phyloP scores from a whole-genome alignment of 2,329 filamentous ascomycete species.

The Dryadomyces quercus-mongolicae region DNA sequence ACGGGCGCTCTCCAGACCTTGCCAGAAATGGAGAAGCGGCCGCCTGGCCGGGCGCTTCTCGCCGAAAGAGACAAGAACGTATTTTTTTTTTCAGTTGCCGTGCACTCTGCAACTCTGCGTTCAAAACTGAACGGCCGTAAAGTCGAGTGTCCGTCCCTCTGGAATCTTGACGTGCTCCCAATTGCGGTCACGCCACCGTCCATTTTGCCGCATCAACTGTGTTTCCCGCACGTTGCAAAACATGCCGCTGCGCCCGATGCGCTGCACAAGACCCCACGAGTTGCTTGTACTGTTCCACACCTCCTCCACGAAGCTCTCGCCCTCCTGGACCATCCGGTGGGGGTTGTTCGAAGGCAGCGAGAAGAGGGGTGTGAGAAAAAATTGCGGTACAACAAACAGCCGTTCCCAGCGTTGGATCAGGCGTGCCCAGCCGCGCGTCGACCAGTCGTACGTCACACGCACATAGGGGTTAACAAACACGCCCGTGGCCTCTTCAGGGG shows the following conservation, averaged over 20 bases:
- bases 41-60: too few species aligned
- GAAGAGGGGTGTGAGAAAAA: conserved; percentile 41
- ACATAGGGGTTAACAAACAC: conserved; percentile 68
- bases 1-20: too few species aligned
- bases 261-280: conserved; percentile 26
- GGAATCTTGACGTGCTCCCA: conserved; percentile 23
- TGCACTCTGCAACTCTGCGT: too few species aligned
- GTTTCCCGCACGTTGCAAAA: conserved; percentile 44
- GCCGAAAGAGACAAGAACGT: too few species aligned
- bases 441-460: conserved; percentile 53
- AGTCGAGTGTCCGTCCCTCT: conserved; percentile 20
- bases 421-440: conserved; percentile 44
- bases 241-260: conserved; percentile 35
- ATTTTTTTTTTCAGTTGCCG: too few species aligned
- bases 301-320: conserved; percentile 37
- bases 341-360: conserved; percentile 37
- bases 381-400: conserved; percentile 21
- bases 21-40: too few species aligned
- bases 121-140: conserved; percentile 9
- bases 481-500: conserved; percentile 30
- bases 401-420: conserved; percentile 53
- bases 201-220: conserved; percentile 21
- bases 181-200: conserved; percentile 19
- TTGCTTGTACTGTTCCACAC: conserved; percentile 30
- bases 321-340: conserved; percentile 45